Conservation (phyloP, 495 filamentous ascomycete genomes). For the Penicillium psychrofluorescens region DNA sequence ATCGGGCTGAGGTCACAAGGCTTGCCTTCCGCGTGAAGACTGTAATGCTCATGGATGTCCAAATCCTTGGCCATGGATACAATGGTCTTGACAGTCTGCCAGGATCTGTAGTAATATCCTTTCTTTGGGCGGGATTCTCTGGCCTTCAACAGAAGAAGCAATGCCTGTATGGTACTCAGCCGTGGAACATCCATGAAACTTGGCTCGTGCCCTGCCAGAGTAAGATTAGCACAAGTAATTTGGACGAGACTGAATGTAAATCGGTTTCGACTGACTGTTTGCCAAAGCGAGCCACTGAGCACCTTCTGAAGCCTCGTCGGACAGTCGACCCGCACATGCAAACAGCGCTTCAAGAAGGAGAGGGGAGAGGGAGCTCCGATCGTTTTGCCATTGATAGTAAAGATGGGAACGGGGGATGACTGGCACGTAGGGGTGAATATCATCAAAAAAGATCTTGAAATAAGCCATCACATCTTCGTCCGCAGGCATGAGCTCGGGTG, state of each 20-base stretch:
- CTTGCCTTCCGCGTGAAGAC: constrained; percentile 63
- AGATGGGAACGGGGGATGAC: constrained; percentile 79
- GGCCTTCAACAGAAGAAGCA: constrained; percentile 84
- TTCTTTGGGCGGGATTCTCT: constrained; percentile 84
- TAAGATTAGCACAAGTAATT: constrained; percentile 12
- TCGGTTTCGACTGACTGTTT: constrained; percentile 55
- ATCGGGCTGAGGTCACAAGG: constrained; percentile 58
- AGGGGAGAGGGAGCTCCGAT: constrained; percentile 81
- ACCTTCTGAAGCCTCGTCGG: constrained; percentile 75
- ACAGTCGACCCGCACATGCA: constrained; percentile 77
- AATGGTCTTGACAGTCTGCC: constrained; percentile 92
- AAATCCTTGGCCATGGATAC: constrained; percentile 92
- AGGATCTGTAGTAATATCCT: constrained; percentile 95
- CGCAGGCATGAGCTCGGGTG: constrained; percentile 87
- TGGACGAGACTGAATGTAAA: background rate
- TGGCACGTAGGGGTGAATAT: constrained; percentile 95
- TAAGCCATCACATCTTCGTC: constrained; percentile 77
- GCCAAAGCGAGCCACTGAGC: constrained; percentile 93
- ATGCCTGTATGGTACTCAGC: constrained; percentile 87
- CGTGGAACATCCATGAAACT: constrained; percentile 94
- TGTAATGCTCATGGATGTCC: constrained; percentile 81
- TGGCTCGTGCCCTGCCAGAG: constrained; percentile 71
- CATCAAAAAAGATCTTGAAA: constrained; percentile 86
- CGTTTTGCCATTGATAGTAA: constrained; percentile 87
- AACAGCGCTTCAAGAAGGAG: constrained; percentile 93